Evolutionary conservation across 257 asterid genomes (phyloP).

Genomic region (Rhazya stricta): DNA sequence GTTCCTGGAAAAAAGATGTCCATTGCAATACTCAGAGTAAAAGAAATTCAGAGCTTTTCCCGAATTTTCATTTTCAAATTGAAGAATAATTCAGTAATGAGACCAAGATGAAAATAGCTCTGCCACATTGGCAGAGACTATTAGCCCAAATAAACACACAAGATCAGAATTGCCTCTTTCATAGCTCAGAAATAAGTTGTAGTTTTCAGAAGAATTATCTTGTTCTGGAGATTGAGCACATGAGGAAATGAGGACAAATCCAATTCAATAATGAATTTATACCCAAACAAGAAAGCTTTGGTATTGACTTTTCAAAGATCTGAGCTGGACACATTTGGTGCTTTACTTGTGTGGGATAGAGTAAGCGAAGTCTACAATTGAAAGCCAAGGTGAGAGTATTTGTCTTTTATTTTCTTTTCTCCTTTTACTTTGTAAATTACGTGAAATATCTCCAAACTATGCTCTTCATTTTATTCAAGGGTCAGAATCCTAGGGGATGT

Average conservation of each 20-base stretch:
- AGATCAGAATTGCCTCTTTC: background rate
- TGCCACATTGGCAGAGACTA: background rate
- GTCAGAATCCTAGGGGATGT: background rate
- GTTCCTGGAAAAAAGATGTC: constrained; percentile 41
- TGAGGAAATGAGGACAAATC: no score
- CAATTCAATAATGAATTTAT: no score
- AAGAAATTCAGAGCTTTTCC: background rate
- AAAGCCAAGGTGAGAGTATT: no score
- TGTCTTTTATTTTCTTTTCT: background rate
- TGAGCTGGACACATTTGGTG: no score
- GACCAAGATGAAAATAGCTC: background rate
- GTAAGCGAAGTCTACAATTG: no score
- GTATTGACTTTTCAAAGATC: no score
- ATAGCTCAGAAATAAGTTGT: background rate
- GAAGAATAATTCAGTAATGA: background rate
- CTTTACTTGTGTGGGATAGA: no score
- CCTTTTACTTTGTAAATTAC: background rate
- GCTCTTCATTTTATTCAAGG: background rate
- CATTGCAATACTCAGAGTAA: background rate
- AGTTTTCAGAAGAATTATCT: background rate
- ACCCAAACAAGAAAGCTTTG: no score
- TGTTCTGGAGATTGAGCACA: no score
- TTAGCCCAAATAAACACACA: background rate
- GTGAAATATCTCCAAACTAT: background rate
- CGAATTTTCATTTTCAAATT: background rate